Evolutionary conservation across 305 asterid genomes (phyloP), one percentile per base, ranked within the genome.

Genomic region (Plantago coronopus): DNA sequence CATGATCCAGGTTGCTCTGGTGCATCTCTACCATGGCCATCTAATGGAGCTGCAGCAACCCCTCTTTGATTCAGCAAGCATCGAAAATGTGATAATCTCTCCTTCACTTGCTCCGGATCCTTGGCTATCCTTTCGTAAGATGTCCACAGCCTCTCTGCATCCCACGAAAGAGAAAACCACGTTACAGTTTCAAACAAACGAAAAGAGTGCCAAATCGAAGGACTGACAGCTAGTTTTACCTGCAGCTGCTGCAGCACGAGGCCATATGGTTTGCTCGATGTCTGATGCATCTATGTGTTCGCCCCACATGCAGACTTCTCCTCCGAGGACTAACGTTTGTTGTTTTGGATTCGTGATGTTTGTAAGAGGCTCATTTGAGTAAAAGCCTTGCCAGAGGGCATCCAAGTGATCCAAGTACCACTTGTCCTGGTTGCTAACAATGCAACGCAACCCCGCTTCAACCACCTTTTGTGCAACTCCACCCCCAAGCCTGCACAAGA

Each of bases 191-290:
- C 43, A 57, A 17, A 23, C 18, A 11, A 48, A 60, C 3, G 11
- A 10, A 47, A 53, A 29, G 31, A 14, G 12, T 19, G 25, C 7
- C 11, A 15, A 5, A 51, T 22, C 17, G 9, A n/a, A 23, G 18
- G n/a, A 21, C 25, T 6, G 14, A 1, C 21, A 7, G 31, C n/a
- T n/a, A n/a, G n/a, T n/a, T n/a, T 29, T 76, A 91, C 96, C 98
- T 71, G 99, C 99, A 18, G 99, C 99, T 17, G 99, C 99, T 0
- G 99, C 97, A 43, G 98, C 98, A 1, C 98, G 83, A 0, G 98
- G 98, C 98, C 98, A 93, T 73, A 93, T 83, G 1, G 95, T 89
- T 71, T 84, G 95, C 79, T 85, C 89, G 51, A 93, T 83, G 59
- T 93, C 79, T 12, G 99, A 93, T 3, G 75, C 87, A 66, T 93